Base-by-base conservation (phyloP, 73 alveolate species). In the Durusdinium trenchii region DNA sequence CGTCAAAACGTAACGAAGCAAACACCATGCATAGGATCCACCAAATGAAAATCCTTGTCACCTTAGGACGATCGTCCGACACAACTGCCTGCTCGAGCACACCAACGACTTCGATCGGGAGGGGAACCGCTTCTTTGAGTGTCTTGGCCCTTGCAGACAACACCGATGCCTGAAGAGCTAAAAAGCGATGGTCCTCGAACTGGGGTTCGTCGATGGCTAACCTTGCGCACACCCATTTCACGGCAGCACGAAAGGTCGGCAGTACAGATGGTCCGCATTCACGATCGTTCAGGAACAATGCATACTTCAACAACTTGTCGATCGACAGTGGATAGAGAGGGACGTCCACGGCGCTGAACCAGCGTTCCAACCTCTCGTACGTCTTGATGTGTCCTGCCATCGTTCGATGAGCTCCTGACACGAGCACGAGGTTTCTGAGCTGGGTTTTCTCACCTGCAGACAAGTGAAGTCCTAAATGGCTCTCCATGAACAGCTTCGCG, bases 181-280 rank as follows among this genome's bases (percentile, higher is more conserved):
- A n/a, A n/a, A n/a, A n/a, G n/a, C n/a, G n/a, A n/a, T n/a, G n/a
- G n/a, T n/a, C n/a, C n/a, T 73, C 85, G 40, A 73, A 1, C 28
- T 20, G 10, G 0, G 91, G 91, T 3, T 45, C 23, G 47, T 1
- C 69, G 3, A 79, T 4, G 47, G 38, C 40, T 20, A 45, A 36
- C 16, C 91, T 40, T 20, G 32, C 28, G 28, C 43, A 20, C 6
- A 47, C 91, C 91, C 91, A 79, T 4, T 45, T n/a, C n/a, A n/a
- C n/a, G n/a, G n/a, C n/a, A n/a, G n/a, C n/a, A n/a, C n/a, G n/a
- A n/a, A n/a, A n/a, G n/a, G n/a, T n/a, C n/a, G n/a, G n/a, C n/a
- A n/a, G n/a, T n/a, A n/a, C n/a, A n/a, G n/a, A n/a, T n/a, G 86
- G 86, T 4, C 86, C 86, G 54, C 86, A 38, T 35, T 76, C 86